These are phyloP conservation scores for Phytophthora brassicae DNA, from an alignment of 352 stramenopile genomes.

Conservation along the genomic window DNA sequence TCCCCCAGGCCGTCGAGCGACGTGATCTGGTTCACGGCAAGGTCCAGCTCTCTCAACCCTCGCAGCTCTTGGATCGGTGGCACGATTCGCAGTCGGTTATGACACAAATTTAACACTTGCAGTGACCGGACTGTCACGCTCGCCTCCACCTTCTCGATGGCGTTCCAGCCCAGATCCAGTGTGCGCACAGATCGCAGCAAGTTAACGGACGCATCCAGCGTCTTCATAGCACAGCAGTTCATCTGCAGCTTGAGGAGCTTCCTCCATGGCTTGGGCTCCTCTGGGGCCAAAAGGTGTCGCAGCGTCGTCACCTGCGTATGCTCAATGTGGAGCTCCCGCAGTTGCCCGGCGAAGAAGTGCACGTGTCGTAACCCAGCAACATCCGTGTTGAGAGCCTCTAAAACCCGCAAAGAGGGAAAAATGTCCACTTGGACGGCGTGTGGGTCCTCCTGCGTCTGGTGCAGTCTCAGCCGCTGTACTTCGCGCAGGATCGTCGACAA, in stretches of 20 bases:
- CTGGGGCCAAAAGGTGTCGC: slow-evolving; percentile 44
- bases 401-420: slow-evolving; percentile 67
- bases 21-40: slow-evolving; percentile 67
- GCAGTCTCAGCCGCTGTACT: slow-evolving; percentile 61
- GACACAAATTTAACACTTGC: slow-evolving; percentile 60
- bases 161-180: slow-evolving; percentile 76
- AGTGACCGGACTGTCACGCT: slow-evolving; percentile 38
- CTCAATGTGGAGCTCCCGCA: slow-evolving; percentile 70
- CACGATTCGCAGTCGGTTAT: slow-evolving; percentile 58
- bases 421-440: slow-evolving; percentile 74
- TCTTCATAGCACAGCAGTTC: slow-evolving; percentile 60
- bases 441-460: slow-evolving; percentile 40
- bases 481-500: slow-evolving; percentile 84
- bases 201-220: slow-evolving; percentile 62
- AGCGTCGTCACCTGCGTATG: slow-evolving; percentile 56
- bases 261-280: slow-evolving; percentile 31
- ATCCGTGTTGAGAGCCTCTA: slow-evolving; percentile 66
- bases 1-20: slow-evolving; percentile 56
- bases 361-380: slow-evolving; percentile 46
- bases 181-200: slow-evolving; percentile 41
- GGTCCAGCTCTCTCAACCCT: slow-evolving; percentile 52
- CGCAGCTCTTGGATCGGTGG: slow-evolving; percentile 46
- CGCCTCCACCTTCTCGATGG: slow-evolving; percentile 47
- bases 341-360: slow-evolving; percentile 68
- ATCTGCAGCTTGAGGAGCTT: slow-evolving; percentile 59